Conservation (phyloP, 176 grass and related monocot genomes). For the Carex myosuroides region DNA sequence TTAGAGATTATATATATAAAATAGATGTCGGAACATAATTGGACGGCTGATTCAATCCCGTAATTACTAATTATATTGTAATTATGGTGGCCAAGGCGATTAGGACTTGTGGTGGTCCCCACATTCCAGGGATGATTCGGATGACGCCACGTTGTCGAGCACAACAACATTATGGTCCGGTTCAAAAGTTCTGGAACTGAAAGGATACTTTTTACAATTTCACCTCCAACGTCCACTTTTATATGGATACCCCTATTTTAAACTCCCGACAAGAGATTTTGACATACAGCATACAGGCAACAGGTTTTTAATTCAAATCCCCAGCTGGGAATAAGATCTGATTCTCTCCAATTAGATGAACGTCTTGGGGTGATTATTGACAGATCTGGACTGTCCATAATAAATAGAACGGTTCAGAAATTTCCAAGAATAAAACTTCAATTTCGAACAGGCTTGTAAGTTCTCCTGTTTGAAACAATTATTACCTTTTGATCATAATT, state of each 20-base stretch:
- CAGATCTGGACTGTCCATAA: neutral
- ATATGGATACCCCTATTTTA: neutral
- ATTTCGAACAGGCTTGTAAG: neutral
- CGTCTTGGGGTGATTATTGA: neutral
- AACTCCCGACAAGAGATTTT: neutral
- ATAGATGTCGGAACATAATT: too few species aligned
- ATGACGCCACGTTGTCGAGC: neutral
- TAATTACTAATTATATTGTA: neutral
- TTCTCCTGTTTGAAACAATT: neutral
- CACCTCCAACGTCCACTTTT: neutral
- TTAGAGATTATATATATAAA: too few species aligned
- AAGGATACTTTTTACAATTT: neutral
- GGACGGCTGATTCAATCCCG: too few species aligned
- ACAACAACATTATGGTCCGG: neutral
- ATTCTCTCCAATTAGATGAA: neutral
- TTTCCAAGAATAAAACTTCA: neutral
- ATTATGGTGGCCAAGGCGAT: neutral
- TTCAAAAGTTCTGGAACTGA: neutral
- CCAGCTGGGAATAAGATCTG: neutral
- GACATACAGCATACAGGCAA: neutral
- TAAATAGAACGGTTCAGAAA: neutral
- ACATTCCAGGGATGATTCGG: neutral
- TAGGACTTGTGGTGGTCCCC: neutral
- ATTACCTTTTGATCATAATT: neutral
- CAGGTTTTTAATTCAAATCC: constrained; percentile 4